Base-by-base conservation (phyloP, 495 filamentous ascomycete species). In the Platismatia glauca region DNA sequence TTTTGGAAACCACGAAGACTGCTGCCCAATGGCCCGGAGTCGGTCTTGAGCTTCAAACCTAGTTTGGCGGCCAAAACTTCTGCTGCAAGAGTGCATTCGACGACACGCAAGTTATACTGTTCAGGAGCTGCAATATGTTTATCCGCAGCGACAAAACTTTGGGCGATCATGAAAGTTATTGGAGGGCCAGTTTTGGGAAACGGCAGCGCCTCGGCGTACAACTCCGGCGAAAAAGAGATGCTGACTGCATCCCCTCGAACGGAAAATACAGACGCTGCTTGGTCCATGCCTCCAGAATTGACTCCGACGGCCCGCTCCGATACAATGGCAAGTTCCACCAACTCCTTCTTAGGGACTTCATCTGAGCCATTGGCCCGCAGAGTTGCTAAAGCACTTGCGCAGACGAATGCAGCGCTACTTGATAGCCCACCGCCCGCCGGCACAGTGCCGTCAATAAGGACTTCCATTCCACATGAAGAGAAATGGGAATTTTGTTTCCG, bases 251-350 rank as follows among this genome's bases (percentile, higher is more conserved):
- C 91, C 60, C 90, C 94, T 57, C 85, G 82, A 68, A 87, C 77
- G 4, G 90, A 89, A 73, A 98, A 94, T 64, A 98, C 92, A 7
- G 91, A 96, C 33, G 94, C 94, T n/a, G 91, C 87, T 75, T 98
- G 95, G 72, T 98, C 94, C 94, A 98, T 97, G 84, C 92, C 94
- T 71, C 94, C 94, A 7, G 91, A 95, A 73, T 97, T 97, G 46
- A 98, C 95, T 35, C 94, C 94, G 7, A 97, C 95, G 18, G 90
- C 88, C 34, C 95, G 81, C 76, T 98, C 94, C 46, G 90, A 94
- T 18, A 96, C 91, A 59, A 98, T 90, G 20, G 94, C 91, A 41
- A 97, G 77, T 70, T 96, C 91, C 1, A 91, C 85, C 55, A 98
- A 74, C 67, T 94, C 87, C 64, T 86, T 91, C 79, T 96, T 97